A percentile compares a stretch with the other conserved stretches of the same genome.
These are phyloP conservation scores for Saccharomycopsis sp. DNA, from an alignment of 805 yeast species.

Conservation along the genomic window DNA sequence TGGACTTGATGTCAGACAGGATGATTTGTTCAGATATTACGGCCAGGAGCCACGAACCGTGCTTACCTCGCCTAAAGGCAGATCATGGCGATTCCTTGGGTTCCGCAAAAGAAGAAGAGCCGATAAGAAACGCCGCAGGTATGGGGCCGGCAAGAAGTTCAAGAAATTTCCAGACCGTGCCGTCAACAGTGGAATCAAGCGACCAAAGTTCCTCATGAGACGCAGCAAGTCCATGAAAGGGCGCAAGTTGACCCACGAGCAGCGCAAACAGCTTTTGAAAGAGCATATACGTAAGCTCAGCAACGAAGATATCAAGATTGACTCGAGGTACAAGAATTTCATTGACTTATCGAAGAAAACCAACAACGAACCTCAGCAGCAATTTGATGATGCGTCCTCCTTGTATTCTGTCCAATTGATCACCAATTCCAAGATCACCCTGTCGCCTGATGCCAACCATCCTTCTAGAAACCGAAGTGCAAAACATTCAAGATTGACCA, in stretches of 20 bases:
- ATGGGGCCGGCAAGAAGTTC: not conserved
- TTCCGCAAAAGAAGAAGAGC: not conserved
- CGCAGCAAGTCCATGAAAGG: not conserved
- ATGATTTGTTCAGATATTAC: slow-evolving; percentile 10
- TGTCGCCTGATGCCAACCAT: slow-evolving; percentile 8
- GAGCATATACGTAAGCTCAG: slow-evolving; percentile 11
- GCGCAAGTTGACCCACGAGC: slow-evolving; percentile 4
- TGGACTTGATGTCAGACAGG: slow-evolving; percentile 15
- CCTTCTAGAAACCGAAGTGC: no score
- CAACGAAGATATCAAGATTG: slow-evolving; percentile 2
- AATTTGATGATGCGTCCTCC: slow-evolving; percentile 15
- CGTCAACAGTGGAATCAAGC: slow-evolving; percentile 9
- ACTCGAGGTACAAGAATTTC: slow-evolving; percentile 11
- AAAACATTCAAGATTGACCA: no score
- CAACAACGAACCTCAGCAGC: not conserved
- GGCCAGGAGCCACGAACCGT: not conserved
- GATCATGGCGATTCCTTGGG: not conserved
- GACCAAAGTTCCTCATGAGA: slow-evolving; percentile 12
- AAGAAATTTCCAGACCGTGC: not conserved
- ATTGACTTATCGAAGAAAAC: slow-evolving; percentile 1
- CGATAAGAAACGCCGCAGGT: not conserved
- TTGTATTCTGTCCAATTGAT: slow-evolving; percentile 17
- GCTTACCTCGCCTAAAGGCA: not conserved
- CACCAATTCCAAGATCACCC: slow-evolving; percentile 12
- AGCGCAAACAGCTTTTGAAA: slow-evolving; percentile 15